A percentile compares a stretch with the other conserved stretches of the same genome.
phyloP scores from a whole-genome alignment of 441 rosid genomes.

The Populus hybrid region DNA sequence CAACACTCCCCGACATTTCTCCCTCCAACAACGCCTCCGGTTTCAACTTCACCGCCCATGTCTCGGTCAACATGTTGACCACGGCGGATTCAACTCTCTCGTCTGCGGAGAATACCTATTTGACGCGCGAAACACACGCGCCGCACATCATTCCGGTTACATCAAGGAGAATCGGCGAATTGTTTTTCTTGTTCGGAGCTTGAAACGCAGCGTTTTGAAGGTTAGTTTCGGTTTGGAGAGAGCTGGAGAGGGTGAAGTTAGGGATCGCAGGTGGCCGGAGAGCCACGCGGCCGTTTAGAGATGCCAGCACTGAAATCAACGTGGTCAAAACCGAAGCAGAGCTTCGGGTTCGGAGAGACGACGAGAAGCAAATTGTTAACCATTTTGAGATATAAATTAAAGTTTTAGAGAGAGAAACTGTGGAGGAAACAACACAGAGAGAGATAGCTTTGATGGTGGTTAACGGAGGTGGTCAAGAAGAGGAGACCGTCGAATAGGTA shows the following conservation, averaged over 20 bases:
- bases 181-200: slow-evolving; percentile 17
- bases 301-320: slow-evolving; percentile 20
- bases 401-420: background rate
- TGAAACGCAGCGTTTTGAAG: slow-evolving; percentile 26
- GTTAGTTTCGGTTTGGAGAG: slow-evolving; percentile 48
- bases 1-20: slow-evolving; percentile 31
- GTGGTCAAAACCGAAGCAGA: slow-evolving; percentile 20
- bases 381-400: slow-evolving; percentile 24
- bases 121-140: slow-evolving; percentile 82
- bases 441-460: background rate
- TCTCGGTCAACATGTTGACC: slow-evolving; percentile 89
- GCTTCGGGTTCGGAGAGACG: slow-evolving; percentile 31
- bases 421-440: background rate
- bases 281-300: slow-evolving; percentile 24
- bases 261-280: slow-evolving; percentile 24
- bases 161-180: slow-evolving; percentile 59
- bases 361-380: slow-evolving; percentile 43
- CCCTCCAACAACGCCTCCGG: slow-evolving; percentile 29
- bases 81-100: slow-evolving; percentile 76
- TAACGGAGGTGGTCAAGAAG: background rate
- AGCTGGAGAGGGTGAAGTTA: slow-evolving; percentile 34
- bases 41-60: slow-evolving; percentile 73
- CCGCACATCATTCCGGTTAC: slow-evolving; percentile 96
- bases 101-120: slow-evolving; percentile 66
- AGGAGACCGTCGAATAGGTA: background rate